Percentiles rank a stretch among this genome's conserved stretches.
These are phyloP conservation scores for Backusella australiensis DNA, from an alignment of 192 early-diverging fungal species.

Conservation along the genomic window DNA sequence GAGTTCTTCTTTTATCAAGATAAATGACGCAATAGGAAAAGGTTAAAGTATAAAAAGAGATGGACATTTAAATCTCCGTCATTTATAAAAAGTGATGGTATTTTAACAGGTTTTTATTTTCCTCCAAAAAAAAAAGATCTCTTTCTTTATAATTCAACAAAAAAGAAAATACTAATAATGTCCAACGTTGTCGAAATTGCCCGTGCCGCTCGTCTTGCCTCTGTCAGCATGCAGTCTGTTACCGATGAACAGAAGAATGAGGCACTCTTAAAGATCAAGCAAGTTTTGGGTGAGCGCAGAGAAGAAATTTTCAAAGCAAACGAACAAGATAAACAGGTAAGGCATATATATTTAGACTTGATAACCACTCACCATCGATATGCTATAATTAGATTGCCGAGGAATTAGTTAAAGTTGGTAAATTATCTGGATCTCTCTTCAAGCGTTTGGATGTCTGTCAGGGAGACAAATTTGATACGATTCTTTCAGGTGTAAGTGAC, in stretches of 20 bases:
- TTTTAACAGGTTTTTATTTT: neutral
- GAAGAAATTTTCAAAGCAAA: slow-evolving; percentile 77
- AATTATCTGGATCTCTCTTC: slow-evolving; percentile 72
- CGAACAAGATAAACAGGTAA: slow-evolving; percentile 69
- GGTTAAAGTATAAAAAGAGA: neutral
- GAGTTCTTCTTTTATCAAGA: neutral
- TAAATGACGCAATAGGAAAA: slow-evolving; percentile 5
- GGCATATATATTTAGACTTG: neutral
- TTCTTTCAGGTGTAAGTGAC: slow-evolving; percentile 89
- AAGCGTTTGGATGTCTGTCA: slow-evolving; percentile 87
- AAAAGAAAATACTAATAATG: neutral
- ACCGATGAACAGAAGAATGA: slow-evolving; percentile 72
- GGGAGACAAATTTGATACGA: slow-evolving; percentile 81
- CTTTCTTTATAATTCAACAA: neutral
- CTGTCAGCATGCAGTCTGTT: slow-evolving; percentile 69
- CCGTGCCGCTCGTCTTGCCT: slow-evolving; percentile 65
- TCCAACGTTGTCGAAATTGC: slow-evolving; percentile 37
- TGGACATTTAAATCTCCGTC: neutral
- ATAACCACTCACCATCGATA: neutral
- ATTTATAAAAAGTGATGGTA: neutral
- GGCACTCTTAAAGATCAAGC: slow-evolving; percentile 69
- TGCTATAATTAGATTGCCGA: slow-evolving; percentile 53
- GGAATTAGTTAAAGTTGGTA: slow-evolving; percentile 67
- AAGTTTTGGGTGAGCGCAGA: slow-evolving; percentile 62
- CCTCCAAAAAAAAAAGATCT: neutral